These are phyloP conservation scores for Wickerhamiella bombiphila DNA, from an alignment of 805 yeast species.

Conservation along the genomic window DNA sequence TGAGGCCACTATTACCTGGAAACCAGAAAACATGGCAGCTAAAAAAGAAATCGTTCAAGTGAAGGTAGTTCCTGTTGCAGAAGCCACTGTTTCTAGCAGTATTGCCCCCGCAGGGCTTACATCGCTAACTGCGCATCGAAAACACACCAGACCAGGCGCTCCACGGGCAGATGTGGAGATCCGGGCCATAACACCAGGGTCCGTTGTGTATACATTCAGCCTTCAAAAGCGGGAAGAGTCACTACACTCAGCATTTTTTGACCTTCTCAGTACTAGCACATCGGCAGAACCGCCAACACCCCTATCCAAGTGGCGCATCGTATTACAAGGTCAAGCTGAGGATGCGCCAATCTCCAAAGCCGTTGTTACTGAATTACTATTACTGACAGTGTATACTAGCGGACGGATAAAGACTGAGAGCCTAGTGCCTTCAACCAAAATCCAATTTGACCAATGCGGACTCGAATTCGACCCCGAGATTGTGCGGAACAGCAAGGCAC, in stretches of 20 bases:
- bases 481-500: slow-evolving; percentile 8
- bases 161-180: slow-evolving; percentile 2
- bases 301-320: slow-evolving; percentile 1
- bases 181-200: slow-evolving; percentile 5
- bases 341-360: slow-evolving; percentile 8
- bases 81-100: background rate
- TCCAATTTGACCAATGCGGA: slow-evolving; percentile 8
- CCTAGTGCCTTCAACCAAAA: slow-evolving; percentile 8
- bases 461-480: slow-evolving; percentile 8
- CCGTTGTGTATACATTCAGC: slow-evolving; percentile 4
- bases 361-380: slow-evolving; percentile 12
- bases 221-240: slow-evolving; percentile 6
- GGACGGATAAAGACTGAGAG: slow-evolving; percentile 17
- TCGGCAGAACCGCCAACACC: slow-evolving; percentile 10
- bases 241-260: slow-evolving; percentile 15
- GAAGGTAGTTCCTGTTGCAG: slow-evolving; percentile 4
- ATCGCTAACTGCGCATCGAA: slow-evolving; percentile 1
- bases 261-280: slow-evolving; percentile 9
- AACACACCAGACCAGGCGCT: background rate
- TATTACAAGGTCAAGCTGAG: background rate
- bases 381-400: slow-evolving; percentile 11
- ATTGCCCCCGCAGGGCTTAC: background rate
- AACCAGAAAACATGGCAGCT: slow-evolving; percentile 1
- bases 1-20: slow-evolving; percentile 21
- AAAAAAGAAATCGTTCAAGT: slow-evolving; percentile 8